Percentiles rank a stretch among this genome's conserved stretches.
These are phyloP conservation scores for Pyrenopolyporus hunteri DNA, from an alignment of 495 filamentous ascomycete species.

Conservation along the genomic window DNA sequence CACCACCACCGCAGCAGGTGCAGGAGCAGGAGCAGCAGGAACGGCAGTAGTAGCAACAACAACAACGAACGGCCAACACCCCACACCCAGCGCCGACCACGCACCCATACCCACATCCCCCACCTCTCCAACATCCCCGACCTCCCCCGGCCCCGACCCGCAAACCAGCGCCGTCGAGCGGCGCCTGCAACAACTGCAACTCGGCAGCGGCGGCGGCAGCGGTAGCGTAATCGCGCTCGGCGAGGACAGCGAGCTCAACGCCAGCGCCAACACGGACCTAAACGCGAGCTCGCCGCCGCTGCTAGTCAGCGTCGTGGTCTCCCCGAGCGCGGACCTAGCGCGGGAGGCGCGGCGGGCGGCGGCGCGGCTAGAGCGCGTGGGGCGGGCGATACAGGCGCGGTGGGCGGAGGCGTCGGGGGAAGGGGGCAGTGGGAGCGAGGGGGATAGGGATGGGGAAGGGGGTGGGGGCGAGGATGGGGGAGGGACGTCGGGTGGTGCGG, in stretches of 20 bases:
- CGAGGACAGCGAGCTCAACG: background rate
- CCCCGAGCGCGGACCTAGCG: conserved; percentile 34
- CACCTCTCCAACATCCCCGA: background rate
- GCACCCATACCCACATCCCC: background rate
- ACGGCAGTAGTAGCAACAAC: no score
- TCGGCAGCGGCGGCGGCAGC: conserved; percentile 11
- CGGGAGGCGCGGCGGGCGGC: conserved; percentile 44
- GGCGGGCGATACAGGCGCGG: conserved; percentile 43
- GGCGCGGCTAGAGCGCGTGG: conserved; percentile 44
- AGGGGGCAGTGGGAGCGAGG: background rate
- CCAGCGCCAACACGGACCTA: conserved; percentile 5
- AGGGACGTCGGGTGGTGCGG: no score
- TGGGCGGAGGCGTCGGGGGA: conserved; percentile 31
- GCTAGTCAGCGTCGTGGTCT: conserved; percentile 45
- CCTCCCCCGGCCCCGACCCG: background rate
- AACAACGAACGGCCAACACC: no score
- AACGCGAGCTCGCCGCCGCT: conserved; percentile 38
- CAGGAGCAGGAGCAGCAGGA: no score
- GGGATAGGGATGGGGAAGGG: background rate
- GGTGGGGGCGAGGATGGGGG: background rate
- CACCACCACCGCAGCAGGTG: background rate
- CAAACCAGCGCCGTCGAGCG: conserved; percentile 7
- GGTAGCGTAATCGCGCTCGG: background rate
- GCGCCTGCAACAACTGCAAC: conserved; percentile 27
- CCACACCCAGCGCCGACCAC: no score